Evolutionary conservation across 2,329 filamentous ascomycete species (phyloP).

Genomic region (Hysterium pulicare): DNA sequence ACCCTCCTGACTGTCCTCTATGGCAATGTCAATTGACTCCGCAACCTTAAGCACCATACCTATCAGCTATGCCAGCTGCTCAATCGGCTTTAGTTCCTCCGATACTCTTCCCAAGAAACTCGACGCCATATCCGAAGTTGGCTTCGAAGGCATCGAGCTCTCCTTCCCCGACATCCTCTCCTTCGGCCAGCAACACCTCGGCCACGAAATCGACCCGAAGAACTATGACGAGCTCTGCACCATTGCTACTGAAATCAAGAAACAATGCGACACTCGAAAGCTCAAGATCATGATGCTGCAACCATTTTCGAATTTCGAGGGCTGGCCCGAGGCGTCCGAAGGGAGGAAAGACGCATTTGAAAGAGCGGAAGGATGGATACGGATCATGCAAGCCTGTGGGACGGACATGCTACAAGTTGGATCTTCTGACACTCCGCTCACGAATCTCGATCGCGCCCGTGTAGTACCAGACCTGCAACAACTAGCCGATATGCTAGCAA

Average conservation of each 20-base stretch:
- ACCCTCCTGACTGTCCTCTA: too few relatives aligned
- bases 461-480: constrained; percentile 61
- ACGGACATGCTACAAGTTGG: constrained; percentile 67
- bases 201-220: constrained; percentile 51
- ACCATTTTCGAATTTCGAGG: constrained; percentile 74
- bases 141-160: constrained; percentile 69
- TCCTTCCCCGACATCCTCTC: constrained; percentile 69
- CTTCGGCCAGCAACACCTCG: constrained; percentile 55
- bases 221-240: constrained; percentile 59
- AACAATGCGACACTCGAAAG: constrained; percentile 51
- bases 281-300: constrained; percentile 69
- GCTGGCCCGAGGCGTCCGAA: constrained; percentile 59
- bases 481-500: constrained; percentile 60
- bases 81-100: constrained; percentile 47
- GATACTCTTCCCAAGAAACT: constrained; percentile 60
- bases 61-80: constrained; percentile 55
- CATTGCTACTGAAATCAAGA: constrained; percentile 54
- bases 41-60: constrained; percentile 42
- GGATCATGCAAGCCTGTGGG: constrained; percentile 66
- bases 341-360: constrained; percentile 62
- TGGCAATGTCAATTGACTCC: constrained; percentile 34
- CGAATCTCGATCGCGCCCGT: constrained; percentile 51
- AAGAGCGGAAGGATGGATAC: constrained; percentile 64
- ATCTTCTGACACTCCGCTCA: constrained; percentile 59
- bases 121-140: constrained; percentile 59